Evolutionary conservation across 31 red algal genomes (phyloP), one percentile per base, ranked within the genome.

Genomic region (Asparagopsis taxiformis): DNA sequence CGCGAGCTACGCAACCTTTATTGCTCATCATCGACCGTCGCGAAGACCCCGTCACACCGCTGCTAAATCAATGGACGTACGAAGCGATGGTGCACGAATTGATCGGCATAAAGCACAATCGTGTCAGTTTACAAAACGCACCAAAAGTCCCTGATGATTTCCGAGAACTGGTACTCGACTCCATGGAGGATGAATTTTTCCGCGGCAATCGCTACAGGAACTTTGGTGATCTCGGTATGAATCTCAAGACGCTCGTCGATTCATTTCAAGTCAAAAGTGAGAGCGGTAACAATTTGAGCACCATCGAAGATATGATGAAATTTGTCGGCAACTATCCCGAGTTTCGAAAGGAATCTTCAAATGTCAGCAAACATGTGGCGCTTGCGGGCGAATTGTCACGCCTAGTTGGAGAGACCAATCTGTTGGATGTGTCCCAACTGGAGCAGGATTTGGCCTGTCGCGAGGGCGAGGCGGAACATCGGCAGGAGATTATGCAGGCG

Each of bases 61-160:
- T 97, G 16, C 67, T 97, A 10, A 93, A 82, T 59, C 94, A 92
- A 70, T 97, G 94, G 94, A 97, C 94, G 2, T 97, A 97, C 51
- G 87, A 97, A 49, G 88, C 94, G 9, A 97, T 97, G 94, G 66
- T 90, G 31, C 94, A 97, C 66, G 94, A 97, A 50, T 46, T 97
- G 10, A 78, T 97, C 11, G 89, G 89, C 11, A 75, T 97, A 22
- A 46, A 80, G 30, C 88, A 79, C 20, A 91, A 91, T 67, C 79
- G 88, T 24, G 89, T 97, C 31, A 80, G 68, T 61, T 75, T 97
- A 10, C 38, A 71, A 10, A 70, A 71, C 30, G 75, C 79, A 0
- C 55, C 72, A 9, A 87, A 70, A 0, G 94, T 91, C 19, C 76
- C 73, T 4, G 80, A 97, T 16, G 93, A 88, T 1, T 86, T 79